Evolutionary conservation across 2,329 filamentous ascomycete species (phyloP).

Genomic region (Pseudodiploospora longispora): DNA sequence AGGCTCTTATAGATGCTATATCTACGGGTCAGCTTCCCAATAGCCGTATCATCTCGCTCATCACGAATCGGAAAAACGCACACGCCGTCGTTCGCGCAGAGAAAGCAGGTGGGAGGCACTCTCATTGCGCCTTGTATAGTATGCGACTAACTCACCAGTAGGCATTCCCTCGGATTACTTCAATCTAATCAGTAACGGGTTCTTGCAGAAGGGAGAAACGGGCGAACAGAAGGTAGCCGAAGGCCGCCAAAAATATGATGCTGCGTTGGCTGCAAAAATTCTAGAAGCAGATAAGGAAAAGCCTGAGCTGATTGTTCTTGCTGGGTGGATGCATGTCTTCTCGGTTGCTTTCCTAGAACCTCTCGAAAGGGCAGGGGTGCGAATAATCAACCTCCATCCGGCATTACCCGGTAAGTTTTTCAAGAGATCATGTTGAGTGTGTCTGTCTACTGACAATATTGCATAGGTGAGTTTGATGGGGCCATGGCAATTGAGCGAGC

Average conservation of each 20-base stretch:
- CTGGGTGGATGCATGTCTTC: slow-evolving; percentile 84
- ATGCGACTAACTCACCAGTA: slow-evolving; percentile 5
- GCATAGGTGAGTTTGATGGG: slow-evolving; percentile 64
- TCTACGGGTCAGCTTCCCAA: slow-evolving; percentile 29
- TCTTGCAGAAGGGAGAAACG: slow-evolving; percentile 47
- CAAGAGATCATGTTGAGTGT: too few relatives aligned
- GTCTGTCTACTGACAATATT: background rate
- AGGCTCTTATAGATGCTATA: slow-evolving; percentile 56
- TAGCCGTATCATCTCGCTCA: slow-evolving; percentile 37
- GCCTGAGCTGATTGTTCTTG: slow-evolving; percentile 71
- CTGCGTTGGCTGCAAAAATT: slow-evolving; percentile 62
- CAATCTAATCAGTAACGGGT: slow-evolving; percentile 70
- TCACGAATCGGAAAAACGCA: slow-evolving; percentile 41
- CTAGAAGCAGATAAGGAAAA: slow-evolving; percentile 39
- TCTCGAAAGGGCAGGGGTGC: slow-evolving; percentile 51
- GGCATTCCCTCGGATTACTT: slow-evolving; percentile 70
- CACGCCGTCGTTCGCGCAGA: slow-evolving; percentile 34
- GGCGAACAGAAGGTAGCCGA: slow-evolving; percentile 45
- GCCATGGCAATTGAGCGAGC: slow-evolving; percentile 70
- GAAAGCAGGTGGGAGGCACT: slow-evolving; percentile 29
- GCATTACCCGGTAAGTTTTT: slow-evolving; percentile 32
- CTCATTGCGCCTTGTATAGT: background rate
- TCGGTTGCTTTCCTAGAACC: slow-evolving; percentile 62
- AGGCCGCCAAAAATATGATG: slow-evolving; percentile 64
- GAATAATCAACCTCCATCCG: slow-evolving; percentile 78